Percentiles rank a stretch among this genome's conserved stretches.
These are phyloP conservation scores for Paraleonurus japonicus DNA, from an alignment of 257 asterid genomes.

Conservation along the genomic window DNA sequence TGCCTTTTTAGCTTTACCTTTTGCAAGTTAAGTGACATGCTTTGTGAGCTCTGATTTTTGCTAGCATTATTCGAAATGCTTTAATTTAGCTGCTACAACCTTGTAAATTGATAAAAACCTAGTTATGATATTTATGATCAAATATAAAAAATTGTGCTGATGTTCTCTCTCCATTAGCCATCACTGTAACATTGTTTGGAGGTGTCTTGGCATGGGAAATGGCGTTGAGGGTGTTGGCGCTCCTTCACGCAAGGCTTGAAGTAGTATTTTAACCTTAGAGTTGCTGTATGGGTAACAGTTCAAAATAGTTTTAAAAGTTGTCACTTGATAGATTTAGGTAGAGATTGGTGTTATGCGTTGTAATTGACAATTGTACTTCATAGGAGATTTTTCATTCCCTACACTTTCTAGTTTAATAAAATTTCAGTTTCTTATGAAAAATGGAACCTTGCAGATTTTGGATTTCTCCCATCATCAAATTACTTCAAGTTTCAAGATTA, in stretches of 20 bases:
- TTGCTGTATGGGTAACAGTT: not conserved
- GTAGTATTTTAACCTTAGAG: not conserved
- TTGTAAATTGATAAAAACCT: not conserved
- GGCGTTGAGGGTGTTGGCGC: not conserved
- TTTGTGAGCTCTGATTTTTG: not conserved
- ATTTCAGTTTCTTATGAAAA: not conserved
- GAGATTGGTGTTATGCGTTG: not conserved
- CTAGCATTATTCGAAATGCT: not conserved
- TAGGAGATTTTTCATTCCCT: not conserved
- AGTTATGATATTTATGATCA: not conserved
- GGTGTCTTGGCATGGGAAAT: too few relatives aligned
- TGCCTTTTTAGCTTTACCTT: conserved; percentile 11
- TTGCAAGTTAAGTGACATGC: not conserved
- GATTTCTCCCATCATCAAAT: not conserved
- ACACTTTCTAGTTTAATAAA: not conserved
- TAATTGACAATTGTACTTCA: not conserved
- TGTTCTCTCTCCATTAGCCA: not conserved
- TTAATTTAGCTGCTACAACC: not conserved
- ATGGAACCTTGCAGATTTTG: not conserved
- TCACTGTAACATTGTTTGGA: not conserved
- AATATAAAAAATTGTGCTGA: not conserved
- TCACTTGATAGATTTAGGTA: not conserved
- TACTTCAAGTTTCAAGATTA: not conserved
- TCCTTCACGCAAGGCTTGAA: not conserved
- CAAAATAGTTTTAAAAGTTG: not conserved